A percentile compares a stretch with the other conserved stretches of the same genome.
These are phyloP conservation scores for Cucumis hystrix DNA, from an alignment of 306 rosid species.

Conservation along the genomic window DNA sequence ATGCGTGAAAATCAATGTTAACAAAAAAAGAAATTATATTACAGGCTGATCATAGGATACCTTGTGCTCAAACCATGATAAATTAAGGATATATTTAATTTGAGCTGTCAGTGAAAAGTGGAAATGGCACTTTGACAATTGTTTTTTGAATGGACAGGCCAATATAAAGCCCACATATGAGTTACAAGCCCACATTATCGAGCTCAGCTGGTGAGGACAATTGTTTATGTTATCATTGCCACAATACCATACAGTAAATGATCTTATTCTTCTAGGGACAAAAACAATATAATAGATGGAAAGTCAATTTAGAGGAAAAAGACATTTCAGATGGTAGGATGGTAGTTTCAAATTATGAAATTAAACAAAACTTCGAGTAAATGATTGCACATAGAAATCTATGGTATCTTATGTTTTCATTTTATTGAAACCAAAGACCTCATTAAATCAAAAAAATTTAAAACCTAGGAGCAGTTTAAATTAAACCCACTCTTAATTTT, in stretches of 20 bases:
- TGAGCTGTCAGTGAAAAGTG: not conserved
- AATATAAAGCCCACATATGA: too few species aligned
- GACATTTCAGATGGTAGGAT: not conserved
- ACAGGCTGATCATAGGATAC: too few species aligned
- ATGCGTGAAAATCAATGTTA: too few species aligned
- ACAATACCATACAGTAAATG: not conserved
- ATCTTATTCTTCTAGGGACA: not conserved
- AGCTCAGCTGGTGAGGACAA: too few species aligned
- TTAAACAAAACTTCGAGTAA: not conserved
- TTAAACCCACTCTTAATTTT: not conserved
- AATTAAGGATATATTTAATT: too few species aligned
- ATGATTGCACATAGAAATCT: not conserved
- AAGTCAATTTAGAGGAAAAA: not conserved
- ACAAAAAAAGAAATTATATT: too few species aligned
- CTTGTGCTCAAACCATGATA: too few species aligned
- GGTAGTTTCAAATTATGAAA: not conserved
- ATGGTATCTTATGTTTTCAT: not conserved
- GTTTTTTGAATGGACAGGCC: too few species aligned
- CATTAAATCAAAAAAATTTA: not conserved
- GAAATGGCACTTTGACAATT: not conserved
- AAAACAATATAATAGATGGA: not conserved
- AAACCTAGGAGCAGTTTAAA: not conserved
- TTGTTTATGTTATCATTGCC: not conserved
- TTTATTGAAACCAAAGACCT: not conserved
- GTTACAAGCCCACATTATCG: too few species aligned